Base-by-base conservation (phyloP, 495 filamentous ascomycete species). In the Poronia punctata region DNA sequence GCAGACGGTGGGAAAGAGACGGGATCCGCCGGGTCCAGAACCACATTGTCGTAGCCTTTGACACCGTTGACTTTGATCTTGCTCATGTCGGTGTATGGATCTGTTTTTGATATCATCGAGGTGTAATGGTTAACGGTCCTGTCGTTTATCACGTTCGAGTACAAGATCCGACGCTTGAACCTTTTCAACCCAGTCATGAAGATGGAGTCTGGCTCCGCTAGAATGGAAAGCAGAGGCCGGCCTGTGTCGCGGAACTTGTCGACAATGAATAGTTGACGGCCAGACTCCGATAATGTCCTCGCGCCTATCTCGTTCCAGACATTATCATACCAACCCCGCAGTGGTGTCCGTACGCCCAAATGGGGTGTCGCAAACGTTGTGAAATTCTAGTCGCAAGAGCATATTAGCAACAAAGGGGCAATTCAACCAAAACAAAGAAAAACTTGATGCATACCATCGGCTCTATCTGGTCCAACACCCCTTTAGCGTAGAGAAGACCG, bases 301-400 rank as follows among this genome's bases (percentile, higher is more conserved):
- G 86, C 77, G 26, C 87, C 90, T 10, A 97, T 44, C 2, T 80
- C 71, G 61, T 98, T 98, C 75, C 76, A 95, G 5, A 89, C 54
- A 34, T 79, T 64, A 42, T 77, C 79, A 31, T 69, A 62, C 55
- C 71, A 73, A 7, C 88, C 88, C 24, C 72, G 68, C 3, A 82
- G 62, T 1, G 90, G 88, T 7, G 82, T 79, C 29, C 86, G 72
- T 6, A 90, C 86, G 14, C 90, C 90, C 0, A 96, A 75, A 63
- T 96, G 89, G 14, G 92, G 90, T 11, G 81, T 79, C 17, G 84
- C 90, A 61, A 97, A 96, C 1, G 88, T 93, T 3, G 85, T 86
- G 57, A 96, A 96, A 64, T 95, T 95, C 76, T 81, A 40, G 14
- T 9, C 2, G n/a, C n/a, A 20, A 7, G 2, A n/a, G 28, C 9